Percentiles rank a stretch among this genome's conserved stretches.
These are phyloP conservation scores for Fusarium pseudoanthophilum DNA, from an alignment of 2,329 filamentous ascomycete genomes.

Conservation along the genomic window DNA sequence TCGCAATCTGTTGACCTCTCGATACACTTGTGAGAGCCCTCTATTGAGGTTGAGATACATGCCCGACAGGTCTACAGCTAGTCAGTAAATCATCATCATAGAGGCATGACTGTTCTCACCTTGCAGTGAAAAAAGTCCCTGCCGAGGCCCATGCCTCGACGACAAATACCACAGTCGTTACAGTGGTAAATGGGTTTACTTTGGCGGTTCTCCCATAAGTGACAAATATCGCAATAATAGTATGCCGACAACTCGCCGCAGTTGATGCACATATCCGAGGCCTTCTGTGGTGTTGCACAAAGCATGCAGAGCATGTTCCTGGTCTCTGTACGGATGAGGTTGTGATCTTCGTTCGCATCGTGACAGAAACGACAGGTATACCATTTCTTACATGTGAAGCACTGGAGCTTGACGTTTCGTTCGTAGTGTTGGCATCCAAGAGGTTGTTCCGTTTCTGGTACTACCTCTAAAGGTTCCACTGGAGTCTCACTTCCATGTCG, in stretches of 20 bases:
- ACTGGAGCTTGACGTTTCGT: constrained; percentile 95
- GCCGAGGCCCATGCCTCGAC: constrained; percentile 87
- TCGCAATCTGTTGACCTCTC: constrained; percentile 94
- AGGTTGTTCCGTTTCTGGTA: constrained; percentile 48
- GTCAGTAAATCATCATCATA: not conserved
- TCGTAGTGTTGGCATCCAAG: constrained; percentile 94
- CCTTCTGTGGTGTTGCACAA: constrained; percentile 85
- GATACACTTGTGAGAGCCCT: constrained; percentile 89
- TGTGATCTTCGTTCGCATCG: constrained; percentile 82
- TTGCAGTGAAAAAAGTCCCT: constrained; percentile 99
- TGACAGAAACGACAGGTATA: constrained; percentile 97
- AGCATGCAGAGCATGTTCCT: constrained; percentile 98
- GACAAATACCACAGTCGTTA: constrained; percentile 93
- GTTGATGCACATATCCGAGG: constrained; percentile 78
- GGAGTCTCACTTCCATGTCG: constrained; percentile 58
- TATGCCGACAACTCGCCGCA: constrained; percentile 83
- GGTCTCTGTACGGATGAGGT: constrained; percentile 82
- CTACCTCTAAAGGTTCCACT: constrained; percentile 29
- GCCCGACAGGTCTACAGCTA: constrained; percentile 80
- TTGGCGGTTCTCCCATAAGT: constrained; percentile 94
- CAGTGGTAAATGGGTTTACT: constrained; percentile 96
- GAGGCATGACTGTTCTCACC: constrained; percentile 60
- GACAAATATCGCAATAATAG: constrained; percentile 95
- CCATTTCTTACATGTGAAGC: constrained; percentile 88
- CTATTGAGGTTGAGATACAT: constrained; percentile 90